phyloP scores from a whole-genome alignment of 2,329 filamentous ascomycete species.

The Calonectria henricotiae region DNA sequence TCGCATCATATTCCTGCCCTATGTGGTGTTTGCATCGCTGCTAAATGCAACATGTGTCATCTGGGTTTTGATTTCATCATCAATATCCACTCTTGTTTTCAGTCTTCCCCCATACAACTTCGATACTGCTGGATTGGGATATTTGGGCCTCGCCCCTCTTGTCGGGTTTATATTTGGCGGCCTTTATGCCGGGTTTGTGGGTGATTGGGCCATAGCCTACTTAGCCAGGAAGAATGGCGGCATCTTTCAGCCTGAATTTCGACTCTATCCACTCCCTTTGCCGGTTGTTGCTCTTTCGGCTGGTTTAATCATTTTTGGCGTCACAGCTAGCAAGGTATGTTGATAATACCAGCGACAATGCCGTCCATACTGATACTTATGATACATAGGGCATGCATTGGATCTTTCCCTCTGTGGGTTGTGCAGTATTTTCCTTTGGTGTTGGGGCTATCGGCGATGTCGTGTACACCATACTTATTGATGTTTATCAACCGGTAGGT shows the following conservation, averaged over 20 bases:
- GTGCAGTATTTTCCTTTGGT: not conserved
- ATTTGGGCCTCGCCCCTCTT: constrained; percentile 49
- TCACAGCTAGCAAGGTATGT: constrained; percentile 53
- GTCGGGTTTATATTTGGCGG: constrained; percentile 59
- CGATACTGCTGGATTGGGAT: constrained; percentile 43
- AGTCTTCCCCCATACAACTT: constrained; percentile 54
- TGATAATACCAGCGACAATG: constrained; percentile 14
- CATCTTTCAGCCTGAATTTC: constrained; percentile 63
- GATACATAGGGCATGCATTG: constrained; percentile 8
- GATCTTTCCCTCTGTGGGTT: not conserved
- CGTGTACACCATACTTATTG: not conserved
- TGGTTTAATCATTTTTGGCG: constrained; percentile 59
- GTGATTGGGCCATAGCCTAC: constrained; percentile 57
- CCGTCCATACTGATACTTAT: no score
- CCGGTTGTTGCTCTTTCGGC: constrained; percentile 55
- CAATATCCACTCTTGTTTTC: constrained; percentile 55
- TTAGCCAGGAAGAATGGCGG: constrained; percentile 59
- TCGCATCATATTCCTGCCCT: not conserved
- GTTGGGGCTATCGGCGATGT: not conserved
- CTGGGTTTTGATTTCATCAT: constrained; percentile 56
- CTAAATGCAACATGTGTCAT: constrained; percentile 58
- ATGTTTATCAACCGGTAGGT: constrained; percentile 5
- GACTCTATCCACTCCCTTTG: constrained; percentile 53
- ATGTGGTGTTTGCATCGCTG: constrained; percentile 57
- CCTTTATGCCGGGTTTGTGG: constrained; percentile 57